Evolutionary conservation across 2,329 filamentous ascomycete species (phyloP).

Genomic region (Bipolaris zeicola): DNA sequence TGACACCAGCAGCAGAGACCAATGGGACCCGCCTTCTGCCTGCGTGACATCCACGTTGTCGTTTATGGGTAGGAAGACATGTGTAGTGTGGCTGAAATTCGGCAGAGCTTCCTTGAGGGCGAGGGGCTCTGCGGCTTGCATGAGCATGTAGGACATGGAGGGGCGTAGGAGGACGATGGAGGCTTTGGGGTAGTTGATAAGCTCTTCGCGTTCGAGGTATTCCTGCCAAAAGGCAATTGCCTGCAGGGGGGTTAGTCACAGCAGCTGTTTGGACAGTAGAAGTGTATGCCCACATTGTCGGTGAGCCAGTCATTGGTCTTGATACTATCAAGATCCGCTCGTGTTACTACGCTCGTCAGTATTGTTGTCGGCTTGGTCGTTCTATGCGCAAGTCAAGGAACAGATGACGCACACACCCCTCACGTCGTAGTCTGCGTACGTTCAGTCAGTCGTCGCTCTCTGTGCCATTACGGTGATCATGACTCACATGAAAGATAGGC

Average conservation of each 20-base stretch:
- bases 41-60: conserved; percentile 79
- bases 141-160: conserved; percentile 89
- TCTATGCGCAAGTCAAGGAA: conserved; percentile 15
- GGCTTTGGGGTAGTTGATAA: conserved; percentile 78
- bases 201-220: conserved; percentile 87
- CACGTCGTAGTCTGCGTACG: conserved; percentile 64
- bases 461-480: background rate
- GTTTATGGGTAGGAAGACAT: conserved; percentile 96
- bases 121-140: conserved; percentile 68
- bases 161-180: conserved; percentile 90
- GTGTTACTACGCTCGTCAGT: conserved; percentile 67
- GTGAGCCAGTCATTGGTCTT: conserved; percentile 89
- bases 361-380: background rate
- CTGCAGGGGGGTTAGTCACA: conserved; percentile 51
- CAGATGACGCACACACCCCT: conserved; percentile 59
- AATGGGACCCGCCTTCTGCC: conserved; percentile 91
- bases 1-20: conserved; percentile 89
- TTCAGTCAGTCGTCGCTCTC: conserved; percentile 25
- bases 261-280: background rate
- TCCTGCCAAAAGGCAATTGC: conserved; percentile 99
- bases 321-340: conserved; percentile 85
- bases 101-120: conserved; percentile 72
- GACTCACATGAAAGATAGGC: conserved; percentile 72
- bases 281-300: conserved; percentile 72
- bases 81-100: conserved; percentile 78